These are phyloP conservation scores for Stemphylium vesicarium DNA, from an alignment of 2,329 filamentous ascomycete genomes.

Conservation along the genomic window DNA sequence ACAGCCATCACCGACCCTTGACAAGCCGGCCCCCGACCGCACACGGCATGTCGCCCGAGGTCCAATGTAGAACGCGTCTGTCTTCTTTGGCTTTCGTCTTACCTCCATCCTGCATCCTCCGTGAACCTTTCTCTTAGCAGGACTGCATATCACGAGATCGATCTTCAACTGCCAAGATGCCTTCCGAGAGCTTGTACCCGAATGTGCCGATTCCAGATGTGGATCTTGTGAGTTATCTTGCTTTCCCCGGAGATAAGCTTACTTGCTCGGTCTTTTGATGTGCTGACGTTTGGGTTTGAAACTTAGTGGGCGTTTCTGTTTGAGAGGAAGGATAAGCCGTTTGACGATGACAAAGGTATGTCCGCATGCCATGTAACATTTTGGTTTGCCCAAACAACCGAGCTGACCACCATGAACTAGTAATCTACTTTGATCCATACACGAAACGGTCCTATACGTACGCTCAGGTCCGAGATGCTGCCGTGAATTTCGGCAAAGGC, in stretches of 20 bases:
- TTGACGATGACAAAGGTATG: slow-evolving; percentile 74
- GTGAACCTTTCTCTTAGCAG: neutral
- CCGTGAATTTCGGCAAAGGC: slow-evolving; percentile 79
- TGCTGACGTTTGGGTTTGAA: neutral
- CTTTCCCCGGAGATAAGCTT: slow-evolving; percentile 1
- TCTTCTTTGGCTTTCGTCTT: slow-evolving; percentile 12
- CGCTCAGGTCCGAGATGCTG: slow-evolving; percentile 67
- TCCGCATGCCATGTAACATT: neutral
- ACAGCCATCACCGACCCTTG: slow-evolving; percentile 20
- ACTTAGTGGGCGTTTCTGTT: slow-evolving; percentile 74
- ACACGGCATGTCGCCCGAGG: slow-evolving; percentile 19
- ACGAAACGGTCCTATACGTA: slow-evolving; percentile 75
- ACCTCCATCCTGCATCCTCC: slow-evolving; percentile 9
- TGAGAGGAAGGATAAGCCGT: slow-evolving; percentile 68
- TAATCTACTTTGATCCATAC: slow-evolving; percentile 78
- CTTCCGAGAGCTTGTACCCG: slow-evolving; percentile 70
- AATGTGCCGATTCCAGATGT: slow-evolving; percentile 72
- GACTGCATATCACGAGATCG: slow-evolving; percentile 7
- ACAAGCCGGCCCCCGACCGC: slow-evolving; percentile 15
- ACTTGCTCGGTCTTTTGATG: neutral
- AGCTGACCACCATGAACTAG: slow-evolving; percentile 53
- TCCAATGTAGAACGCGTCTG: slow-evolving; percentile 9
- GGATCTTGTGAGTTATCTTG: slow-evolving; percentile 60
- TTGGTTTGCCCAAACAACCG: neutral
- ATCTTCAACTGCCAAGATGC: slow-evolving; percentile 61